These are phyloP conservation scores for Termitomyces sp. DNA, from an alignment of 768 basidiomycete species.

Conservation along the genomic window DNA sequence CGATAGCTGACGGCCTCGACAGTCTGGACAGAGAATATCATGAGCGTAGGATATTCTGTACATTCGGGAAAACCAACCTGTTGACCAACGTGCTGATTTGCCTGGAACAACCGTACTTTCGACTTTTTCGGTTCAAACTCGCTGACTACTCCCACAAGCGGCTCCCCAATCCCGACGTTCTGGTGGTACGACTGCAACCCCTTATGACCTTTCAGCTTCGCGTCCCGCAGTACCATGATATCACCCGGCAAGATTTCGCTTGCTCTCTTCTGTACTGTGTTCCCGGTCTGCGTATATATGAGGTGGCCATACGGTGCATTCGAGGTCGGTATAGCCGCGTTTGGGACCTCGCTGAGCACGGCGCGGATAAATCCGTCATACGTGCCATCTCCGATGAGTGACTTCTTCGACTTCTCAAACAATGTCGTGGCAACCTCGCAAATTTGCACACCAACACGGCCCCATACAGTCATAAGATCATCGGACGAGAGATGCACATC, in stretches of 20 bases:
- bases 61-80: constrained; percentile 43
- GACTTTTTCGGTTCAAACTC: constrained; percentile 86
- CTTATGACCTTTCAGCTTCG: constrained; percentile 73
- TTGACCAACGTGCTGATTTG: constrained; percentile 80
- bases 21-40: neutral
- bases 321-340: constrained; percentile 37
- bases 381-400: constrained; percentile 80
- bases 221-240: constrained; percentile 68
- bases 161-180: constrained; percentile 43
- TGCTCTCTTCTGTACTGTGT: constrained; percentile 60
- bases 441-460: constrained; percentile 69
- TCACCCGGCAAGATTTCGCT: constrained; percentile 89
- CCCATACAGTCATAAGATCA: constrained; percentile 66
- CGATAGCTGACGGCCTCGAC: constrained; percentile 1
- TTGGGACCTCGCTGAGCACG: constrained; percentile 61
- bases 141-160: constrained; percentile 66
- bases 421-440: constrained; percentile 63
- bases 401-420: constrained; percentile 70
- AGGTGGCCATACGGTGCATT: constrained; percentile 61
- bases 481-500: constrained; percentile 46
- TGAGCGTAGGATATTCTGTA: neutral
- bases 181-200: constrained; percentile 71
- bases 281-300: constrained; percentile 66
- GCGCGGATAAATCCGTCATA: constrained; percentile 72
- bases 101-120: constrained; percentile 81